phyloP scores from a whole-genome alignment of 345 rosid species.

The Abelmoschus esculentus region DNA sequence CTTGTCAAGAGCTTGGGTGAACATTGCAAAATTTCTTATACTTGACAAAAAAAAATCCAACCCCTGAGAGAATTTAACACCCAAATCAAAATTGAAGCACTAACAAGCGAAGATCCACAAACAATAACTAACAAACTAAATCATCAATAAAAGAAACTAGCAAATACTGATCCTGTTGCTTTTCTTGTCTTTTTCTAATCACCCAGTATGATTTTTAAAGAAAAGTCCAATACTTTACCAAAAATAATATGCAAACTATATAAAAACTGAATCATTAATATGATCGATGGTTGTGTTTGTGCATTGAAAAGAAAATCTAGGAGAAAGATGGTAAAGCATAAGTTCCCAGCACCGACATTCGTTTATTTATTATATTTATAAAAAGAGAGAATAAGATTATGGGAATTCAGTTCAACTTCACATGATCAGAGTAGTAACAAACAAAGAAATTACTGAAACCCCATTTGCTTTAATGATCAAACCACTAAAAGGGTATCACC shows the following conservation, averaged over 20 bases:
- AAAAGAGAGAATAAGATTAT: background rate
- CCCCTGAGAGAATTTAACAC: background rate
- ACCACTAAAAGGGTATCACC: background rate
- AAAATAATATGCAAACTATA: background rate
- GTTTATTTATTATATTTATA: background rate
- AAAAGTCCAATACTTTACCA: background rate
- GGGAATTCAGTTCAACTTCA: constrained; percentile 2
- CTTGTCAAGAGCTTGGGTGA: constrained; percentile 35
- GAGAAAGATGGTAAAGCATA: background rate
- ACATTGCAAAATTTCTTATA: constrained; percentile 28
- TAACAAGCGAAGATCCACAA: background rate
- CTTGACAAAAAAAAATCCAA: constrained; percentile 14
- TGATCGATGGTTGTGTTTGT: background rate
- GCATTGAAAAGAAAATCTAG: background rate
- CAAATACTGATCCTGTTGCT: background rate
- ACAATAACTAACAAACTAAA: background rate
- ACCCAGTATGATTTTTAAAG: background rate
- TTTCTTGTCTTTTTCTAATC: background rate
- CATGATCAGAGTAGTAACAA: background rate
- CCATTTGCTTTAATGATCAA: constrained; percentile 9
- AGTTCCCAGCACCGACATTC: background rate
- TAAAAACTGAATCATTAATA: background rate
- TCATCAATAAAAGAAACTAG: background rate
- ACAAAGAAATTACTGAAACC: background rate
- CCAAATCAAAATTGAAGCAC: background rate